A percentile compares a stretch with the other conserved stretches of the same genome.
These are phyloP conservation scores for Abrus precatorius DNA, from an alignment of 306 rosid species.

Conservation along the genomic window DNA sequence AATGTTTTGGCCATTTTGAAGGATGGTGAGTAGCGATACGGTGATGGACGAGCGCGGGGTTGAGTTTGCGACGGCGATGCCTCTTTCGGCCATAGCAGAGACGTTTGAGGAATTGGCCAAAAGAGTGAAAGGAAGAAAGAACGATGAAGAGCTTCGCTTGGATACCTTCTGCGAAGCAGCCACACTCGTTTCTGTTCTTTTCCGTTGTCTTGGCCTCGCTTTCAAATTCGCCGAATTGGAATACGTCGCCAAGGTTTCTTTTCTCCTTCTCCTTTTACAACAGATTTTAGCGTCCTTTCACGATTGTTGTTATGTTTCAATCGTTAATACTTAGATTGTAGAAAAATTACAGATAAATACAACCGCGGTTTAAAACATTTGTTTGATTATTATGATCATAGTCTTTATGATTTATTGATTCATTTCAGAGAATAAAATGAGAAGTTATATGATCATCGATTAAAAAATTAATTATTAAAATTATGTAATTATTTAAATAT, in stretches of 20 bases:
- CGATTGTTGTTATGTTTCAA: too few relatives aligned
- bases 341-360: too few relatives aligned
- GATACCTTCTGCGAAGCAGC: conserved; percentile 72
- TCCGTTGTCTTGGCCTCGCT: conserved; percentile 85
- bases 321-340: too few relatives aligned
- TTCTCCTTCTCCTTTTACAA: neutral
- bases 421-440: too few relatives aligned
- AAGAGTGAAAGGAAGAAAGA: conserved; percentile 29
- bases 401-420: too few relatives aligned
- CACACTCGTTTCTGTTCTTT: conserved; percentile 75
- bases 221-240: conserved; percentile 96
- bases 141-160: conserved; percentile 51
- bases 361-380: too few relatives aligned
- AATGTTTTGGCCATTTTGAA: neutral
- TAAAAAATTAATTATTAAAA: too few relatives aligned
- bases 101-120: conserved; percentile 72
- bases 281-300: too few relatives aligned
- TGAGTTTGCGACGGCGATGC: conserved; percentile 45
- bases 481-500: too few relatives aligned
- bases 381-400: too few relatives aligned
- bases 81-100: conserved; percentile 75
- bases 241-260: conserved; percentile 81
- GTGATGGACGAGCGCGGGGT: conserved; percentile 35
- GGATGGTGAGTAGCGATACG: conserved; percentile 39
- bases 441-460: too few relatives aligned